These are phyloP conservation scores for Aspergillus tanneri DNA, from an alignment of 2,329 filamentous ascomycete genomes.

Conservation along the genomic window DNA sequence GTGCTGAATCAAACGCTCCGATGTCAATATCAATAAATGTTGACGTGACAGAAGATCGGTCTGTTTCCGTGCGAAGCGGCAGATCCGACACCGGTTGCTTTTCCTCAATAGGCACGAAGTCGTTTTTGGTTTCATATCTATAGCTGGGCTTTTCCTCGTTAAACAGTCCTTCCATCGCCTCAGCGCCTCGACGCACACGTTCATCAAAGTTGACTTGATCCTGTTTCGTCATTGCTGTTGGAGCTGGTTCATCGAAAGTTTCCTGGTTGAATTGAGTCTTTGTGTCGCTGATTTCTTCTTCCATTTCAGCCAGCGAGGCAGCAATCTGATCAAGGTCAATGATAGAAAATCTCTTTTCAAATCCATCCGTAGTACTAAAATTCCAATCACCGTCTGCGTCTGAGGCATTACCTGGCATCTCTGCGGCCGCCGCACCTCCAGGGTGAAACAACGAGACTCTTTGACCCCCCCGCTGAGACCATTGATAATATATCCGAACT, in stretches of 20 bases:
- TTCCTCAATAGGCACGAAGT: conserved; percentile 46
- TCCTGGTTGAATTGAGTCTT: conserved; percentile 25
- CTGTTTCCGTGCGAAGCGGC: conserved; percentile 49
- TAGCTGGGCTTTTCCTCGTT: conserved; percentile 57
- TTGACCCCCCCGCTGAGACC: conserved; percentile 50
- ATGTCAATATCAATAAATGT: conserved; percentile 59
- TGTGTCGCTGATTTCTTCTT: conserved; percentile 41
- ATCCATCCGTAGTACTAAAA: conserved; percentile 63
- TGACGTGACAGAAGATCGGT: conserved; percentile 49
- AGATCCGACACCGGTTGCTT: conserved; percentile 54
- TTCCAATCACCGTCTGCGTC: conserved; percentile 60
- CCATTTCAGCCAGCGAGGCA: conserved; percentile 47
- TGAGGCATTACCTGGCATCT: conserved; percentile 45
- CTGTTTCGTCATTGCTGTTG: conserved; percentile 40
- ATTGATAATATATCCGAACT: conserved; percentile 50
- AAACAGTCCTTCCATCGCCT: conserved; percentile 58
- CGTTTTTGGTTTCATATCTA: conserved; percentile 55
- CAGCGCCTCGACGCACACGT: conserved; percentile 57
- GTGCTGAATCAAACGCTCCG: conserved; percentile 49
- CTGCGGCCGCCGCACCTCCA: conserved; percentile 58
- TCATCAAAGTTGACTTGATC: conserved; percentile 57
- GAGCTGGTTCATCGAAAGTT: conserved; percentile 27
- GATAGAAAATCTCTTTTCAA: conserved; percentile 54
- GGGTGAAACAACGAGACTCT: conserved; percentile 59
- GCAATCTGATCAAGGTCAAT: conserved; percentile 47